phyloP scores from a whole-genome alignment of 1,284 basidiomycete species.

The Flammula alnicola region DNA sequence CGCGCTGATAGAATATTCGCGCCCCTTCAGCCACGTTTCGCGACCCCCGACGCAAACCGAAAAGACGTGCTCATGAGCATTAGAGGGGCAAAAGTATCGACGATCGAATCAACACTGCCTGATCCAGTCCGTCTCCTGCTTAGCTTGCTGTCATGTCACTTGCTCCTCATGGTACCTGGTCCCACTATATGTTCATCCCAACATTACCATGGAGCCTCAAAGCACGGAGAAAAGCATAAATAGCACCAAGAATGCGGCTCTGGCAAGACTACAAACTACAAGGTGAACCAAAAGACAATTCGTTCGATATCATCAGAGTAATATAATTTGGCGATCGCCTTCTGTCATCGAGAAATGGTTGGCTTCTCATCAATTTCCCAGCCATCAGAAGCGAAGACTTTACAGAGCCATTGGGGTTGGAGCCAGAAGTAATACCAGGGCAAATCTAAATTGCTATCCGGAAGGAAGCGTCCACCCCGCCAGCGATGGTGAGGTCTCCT shows the following conservation, averaged over 20 bases:
- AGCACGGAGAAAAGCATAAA: neutral
- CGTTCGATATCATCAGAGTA: neutral
- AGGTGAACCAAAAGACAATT: neutral
- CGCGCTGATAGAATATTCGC: conserved; percentile 21
- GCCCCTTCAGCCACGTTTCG: conserved; percentile 41
- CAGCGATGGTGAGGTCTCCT: neutral
- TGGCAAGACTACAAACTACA: neutral
- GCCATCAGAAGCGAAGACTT: conserved; percentile 11
- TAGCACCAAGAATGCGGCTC: neutral
- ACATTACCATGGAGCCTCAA: neutral
- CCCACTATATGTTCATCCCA: conserved; percentile 13
- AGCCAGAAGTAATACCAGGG: neutral
- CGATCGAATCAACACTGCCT: conserved; percentile 28
- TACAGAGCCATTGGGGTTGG: neutral
- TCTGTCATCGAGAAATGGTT: neutral
- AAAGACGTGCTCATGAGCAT: conserved; percentile 10
- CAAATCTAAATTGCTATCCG: conserved; percentile 1
- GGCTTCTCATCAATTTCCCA: conserved; percentile 9
- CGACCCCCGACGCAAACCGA: conserved; percentile 42
- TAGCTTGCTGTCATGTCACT: conserved; percentile 51
- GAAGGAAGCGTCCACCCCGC: conserved; percentile 1
- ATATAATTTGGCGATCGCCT: neutral
- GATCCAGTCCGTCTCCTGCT: conserved; percentile 24
- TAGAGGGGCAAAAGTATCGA: conserved; percentile 19
- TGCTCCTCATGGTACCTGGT: conserved; percentile 5